A percentile compares a stretch with the other conserved stretches of the same genome.
These are phyloP conservation scores for Takakia lepidozioides DNA, from an alignment of 225 moss, liverwort and hornwort species.

Conservation along the genomic window DNA sequence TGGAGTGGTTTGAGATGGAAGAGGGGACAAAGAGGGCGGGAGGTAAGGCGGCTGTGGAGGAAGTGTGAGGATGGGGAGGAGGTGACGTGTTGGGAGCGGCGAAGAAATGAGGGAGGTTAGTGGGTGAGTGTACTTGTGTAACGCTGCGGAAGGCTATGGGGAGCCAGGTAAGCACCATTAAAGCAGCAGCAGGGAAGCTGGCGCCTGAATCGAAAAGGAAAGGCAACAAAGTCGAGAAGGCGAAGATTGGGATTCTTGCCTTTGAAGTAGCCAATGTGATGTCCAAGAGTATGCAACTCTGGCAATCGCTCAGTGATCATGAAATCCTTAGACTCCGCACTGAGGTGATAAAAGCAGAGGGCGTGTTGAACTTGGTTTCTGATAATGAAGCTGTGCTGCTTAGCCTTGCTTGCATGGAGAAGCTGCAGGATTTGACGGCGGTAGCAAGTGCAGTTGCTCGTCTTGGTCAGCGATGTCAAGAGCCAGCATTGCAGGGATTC, in stretches of 20 bases:
- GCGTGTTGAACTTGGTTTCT: constrained; percentile 84
- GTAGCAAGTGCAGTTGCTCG: constrained; percentile 90
- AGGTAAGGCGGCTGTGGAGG: too few species aligned
- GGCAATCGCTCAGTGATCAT: constrained; percentile 93
- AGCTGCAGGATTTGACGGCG: constrained; percentile 93
- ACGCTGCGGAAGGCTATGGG: constrained; percentile 40
- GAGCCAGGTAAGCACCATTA: constrained; percentile 93
- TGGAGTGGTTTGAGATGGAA: too few species aligned
- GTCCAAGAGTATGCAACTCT: constrained; percentile 92
- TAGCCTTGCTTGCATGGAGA: constrained; percentile 96
- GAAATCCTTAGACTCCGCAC: constrained; percentile 92
- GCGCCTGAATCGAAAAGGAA: constrained; percentile 50
- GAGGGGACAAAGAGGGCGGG: too few species aligned
- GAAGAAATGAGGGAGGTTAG: constrained; percentile 1
- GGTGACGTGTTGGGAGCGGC: too few species aligned
- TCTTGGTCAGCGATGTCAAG: constrained; percentile 84
- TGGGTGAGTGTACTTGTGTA: neutral
- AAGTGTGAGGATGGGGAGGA: too few species aligned
- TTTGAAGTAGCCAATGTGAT: constrained; percentile 98
- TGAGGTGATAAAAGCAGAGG: constrained; percentile 95
- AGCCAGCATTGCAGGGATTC: constrained; percentile 67
- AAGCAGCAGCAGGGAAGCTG: constrained; percentile 60
- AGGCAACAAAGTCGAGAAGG: constrained; percentile 58
- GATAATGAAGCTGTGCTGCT: constrained; percentile 89
- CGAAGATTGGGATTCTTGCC: constrained; percentile 82